These are phyloP conservation scores for Paraphoma chrysanthemicola DNA, from an alignment of 2,329 filamentous ascomycete species.

Conservation along the genomic window DNA sequence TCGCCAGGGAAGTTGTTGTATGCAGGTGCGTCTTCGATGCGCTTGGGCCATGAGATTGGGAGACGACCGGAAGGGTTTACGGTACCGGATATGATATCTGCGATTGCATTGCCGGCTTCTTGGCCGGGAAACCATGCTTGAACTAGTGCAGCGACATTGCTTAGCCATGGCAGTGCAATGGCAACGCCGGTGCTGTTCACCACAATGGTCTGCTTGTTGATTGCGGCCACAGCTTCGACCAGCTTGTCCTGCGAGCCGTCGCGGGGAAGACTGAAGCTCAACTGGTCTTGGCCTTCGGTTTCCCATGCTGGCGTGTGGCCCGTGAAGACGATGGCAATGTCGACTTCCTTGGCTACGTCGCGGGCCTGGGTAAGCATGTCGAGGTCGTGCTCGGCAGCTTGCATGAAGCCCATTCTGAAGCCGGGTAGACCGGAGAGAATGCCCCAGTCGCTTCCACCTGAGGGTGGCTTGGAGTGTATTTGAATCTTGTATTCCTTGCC, in stretches of 20 bases:
- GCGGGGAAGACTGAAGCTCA: slow-evolving; percentile 60
- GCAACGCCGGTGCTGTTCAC: slow-evolving; percentile 82
- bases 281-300: slow-evolving; percentile 69
- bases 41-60: slow-evolving; percentile 49
- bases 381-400: slow-evolving; percentile 34
- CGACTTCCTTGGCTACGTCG: slow-evolving; percentile 33
- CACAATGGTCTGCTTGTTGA: slow-evolving; percentile 73
- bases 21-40: slow-evolving; percentile 44
- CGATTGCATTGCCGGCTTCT: slow-evolving; percentile 52
- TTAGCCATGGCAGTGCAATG: slow-evolving; percentile 72
- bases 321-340: slow-evolving; percentile 42
- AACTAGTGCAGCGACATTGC: slow-evolving; percentile 49
- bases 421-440: slow-evolving; percentile 40
- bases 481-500: slow-evolving; percentile 66
- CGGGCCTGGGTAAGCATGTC: slow-evolving; percentile 36
- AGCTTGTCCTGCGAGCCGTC: slow-evolving; percentile 66
- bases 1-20: slow-evolving; percentile 49
- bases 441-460: slow-evolving; percentile 57
- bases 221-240: slow-evolving; percentile 69
- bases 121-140: slow-evolving; percentile 53
- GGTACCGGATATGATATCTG: slow-evolving; percentile 49
- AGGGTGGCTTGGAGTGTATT: slow-evolving; percentile 65
- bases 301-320: slow-evolving; percentile 46
- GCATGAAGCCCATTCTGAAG: slow-evolving; percentile 45
- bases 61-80: slow-evolving; percentile 50